Evolutionary conservation across 108 stramenopile genomes (phyloP), one percentile per base, ranked within the genome.

Genomic region (Skeletonema marinoi): DNA sequence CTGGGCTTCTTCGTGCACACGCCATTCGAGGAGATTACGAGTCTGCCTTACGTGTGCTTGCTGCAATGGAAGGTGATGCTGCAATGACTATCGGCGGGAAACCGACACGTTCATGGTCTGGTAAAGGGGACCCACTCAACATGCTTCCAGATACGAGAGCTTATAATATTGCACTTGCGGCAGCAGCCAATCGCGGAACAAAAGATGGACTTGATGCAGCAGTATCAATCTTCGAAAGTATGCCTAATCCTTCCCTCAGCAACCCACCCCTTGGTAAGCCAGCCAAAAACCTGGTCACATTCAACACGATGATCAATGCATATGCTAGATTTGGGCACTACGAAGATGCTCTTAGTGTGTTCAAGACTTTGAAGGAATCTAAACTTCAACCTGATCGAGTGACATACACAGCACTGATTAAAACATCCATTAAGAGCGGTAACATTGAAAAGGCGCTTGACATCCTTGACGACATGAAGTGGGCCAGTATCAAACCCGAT

Each of bases 101-200:
- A 19, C 71, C 81, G 50, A 36, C 87, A 50, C 87, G 78, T 4
- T 70, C 75, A 1, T 94, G 93, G 93, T 89, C 92, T n/a, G 87
- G 88, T 8, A 81, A 87, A 64, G 90, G 90, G 25, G 77, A 76
- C 12, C 70, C 80, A 29, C 73, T 87, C 4, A 71, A 80, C n/a
- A 81, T 95, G 73, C 65, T 83, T 25, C 88, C 93, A 12, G 90
- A 95, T 58, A 92, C 87, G 3, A 64, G 73, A 41, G 84, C 80
- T 56, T 95, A 92, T 80, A 96, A 93, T 59, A 88, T 92, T 79
- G 92, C 88, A 10, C 77, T 96, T 21, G 78, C 91, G 44, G 91
- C 95, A 19, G 87, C 88, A 31, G 85, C 89, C 11, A 88, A 86
- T 41, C 74, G 87, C 13, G 77, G 84, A 17, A 82, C 75, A 11